Evolutionary conservation across 2,329 filamentous ascomycete genomes (phyloP).

Genomic region (Neonectria ditissima): DNA sequence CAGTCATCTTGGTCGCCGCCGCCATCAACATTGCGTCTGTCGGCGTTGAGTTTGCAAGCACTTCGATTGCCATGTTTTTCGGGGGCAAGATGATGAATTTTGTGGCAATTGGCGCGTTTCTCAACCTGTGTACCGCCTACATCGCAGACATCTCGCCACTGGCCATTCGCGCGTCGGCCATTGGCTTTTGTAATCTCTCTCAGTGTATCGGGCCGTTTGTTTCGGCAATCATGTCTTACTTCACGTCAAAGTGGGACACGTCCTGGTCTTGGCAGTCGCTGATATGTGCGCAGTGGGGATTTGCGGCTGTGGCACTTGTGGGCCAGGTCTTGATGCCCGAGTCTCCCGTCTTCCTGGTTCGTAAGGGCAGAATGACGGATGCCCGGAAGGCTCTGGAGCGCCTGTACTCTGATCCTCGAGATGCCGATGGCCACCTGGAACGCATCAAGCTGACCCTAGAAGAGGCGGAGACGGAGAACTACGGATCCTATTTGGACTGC

Average conservation of each 20-base stretch:
- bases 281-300: constrained; percentile 56
- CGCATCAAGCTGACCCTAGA: too few species aligned
- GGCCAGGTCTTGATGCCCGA: too few species aligned
- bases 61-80: constrained; percentile 47
- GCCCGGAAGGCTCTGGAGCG: too few species aligned
- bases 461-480: too few species aligned
- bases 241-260: constrained; percentile 50
- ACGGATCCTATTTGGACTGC: too few species aligned
- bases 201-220: constrained; percentile 55
- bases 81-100: constrained; percentile 48
- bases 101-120: constrained; percentile 51
- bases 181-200: constrained; percentile 53
- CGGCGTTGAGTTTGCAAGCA: constrained; percentile 47
- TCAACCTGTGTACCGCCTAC: constrained; percentile 53
- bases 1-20: constrained; percentile 34
- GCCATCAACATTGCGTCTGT: constrained; percentile 45
- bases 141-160: constrained; percentile 54
- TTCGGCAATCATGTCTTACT: constrained; percentile 52
- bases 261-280: constrained; percentile 57
- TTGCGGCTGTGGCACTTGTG: constrained; percentile 49
- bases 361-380: too few species aligned
- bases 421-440: too few species aligned
- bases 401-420: too few species aligned
- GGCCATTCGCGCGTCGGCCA: constrained; percentile 51
- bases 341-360: too few species aligned